Evolutionary conservation across 176 grass and related monocot genomes (phyloP).

Genomic region (Aegilops speltoides): DNA sequence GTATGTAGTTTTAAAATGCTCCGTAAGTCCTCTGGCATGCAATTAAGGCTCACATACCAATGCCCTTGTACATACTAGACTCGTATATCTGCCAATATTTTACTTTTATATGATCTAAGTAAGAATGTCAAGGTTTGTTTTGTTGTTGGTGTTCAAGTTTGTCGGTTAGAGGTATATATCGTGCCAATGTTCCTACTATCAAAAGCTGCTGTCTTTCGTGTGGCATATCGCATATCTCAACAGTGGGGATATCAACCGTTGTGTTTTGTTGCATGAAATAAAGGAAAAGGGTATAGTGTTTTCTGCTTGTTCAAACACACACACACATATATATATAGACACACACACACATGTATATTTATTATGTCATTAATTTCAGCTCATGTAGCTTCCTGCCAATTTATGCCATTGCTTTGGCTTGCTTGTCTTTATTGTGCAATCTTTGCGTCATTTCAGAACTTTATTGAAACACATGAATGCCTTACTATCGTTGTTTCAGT

Average conservation of each 20-base stretch:
- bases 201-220: neutral
- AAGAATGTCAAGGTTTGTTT: neutral
- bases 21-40: neutral
- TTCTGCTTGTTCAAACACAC: neutral
- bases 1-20: neutral
- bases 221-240: neutral
- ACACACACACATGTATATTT: no score
- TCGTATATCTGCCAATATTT: neutral
- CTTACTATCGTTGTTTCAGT: neutral
- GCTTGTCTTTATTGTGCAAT: constrained; percentile 2
- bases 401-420: neutral
- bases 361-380: neutral
- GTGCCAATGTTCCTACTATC: neutral
- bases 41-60: neutral
- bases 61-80: neutral
- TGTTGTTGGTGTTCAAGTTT: neutral
- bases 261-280: constrained; percentile 23
- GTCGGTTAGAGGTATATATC: constrained; percentile 9
- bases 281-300: neutral
- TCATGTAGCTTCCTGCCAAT: neutral
- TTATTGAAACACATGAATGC: neutral
- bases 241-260: neutral
- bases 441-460: neutral
- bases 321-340: neutral
- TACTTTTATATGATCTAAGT: no score